phyloP scores from a whole-genome alignment of 768 basidiomycete species.

The Chlorophyllum brunneum region DNA sequence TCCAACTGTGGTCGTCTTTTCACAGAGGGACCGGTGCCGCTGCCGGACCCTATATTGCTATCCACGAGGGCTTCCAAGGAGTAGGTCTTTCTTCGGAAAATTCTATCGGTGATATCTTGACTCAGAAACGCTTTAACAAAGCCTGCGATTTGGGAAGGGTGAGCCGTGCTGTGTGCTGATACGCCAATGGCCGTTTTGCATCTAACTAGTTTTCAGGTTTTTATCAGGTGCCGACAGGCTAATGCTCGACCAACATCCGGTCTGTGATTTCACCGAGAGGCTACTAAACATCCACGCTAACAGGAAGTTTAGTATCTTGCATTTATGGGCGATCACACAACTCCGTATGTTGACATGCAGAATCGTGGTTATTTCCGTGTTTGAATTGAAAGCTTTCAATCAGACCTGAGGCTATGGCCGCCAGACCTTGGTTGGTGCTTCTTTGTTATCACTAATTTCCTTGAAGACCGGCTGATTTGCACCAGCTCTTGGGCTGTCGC shows the following conservation, averaged over 20 bases:
- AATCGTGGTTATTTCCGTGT: constrained; percentile 11
- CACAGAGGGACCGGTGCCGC: constrained; percentile 65
- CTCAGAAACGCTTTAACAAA: constrained; percentile 18
- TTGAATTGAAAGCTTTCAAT: constrained; percentile 13
- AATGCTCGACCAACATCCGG: constrained; percentile 72
- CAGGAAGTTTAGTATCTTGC: constrained; percentile 36
- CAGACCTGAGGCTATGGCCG: constrained; percentile 36
- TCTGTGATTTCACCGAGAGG: constrained; percentile 36
- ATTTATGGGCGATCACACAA: constrained; percentile 34
- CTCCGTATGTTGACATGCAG: constrained; percentile 30
- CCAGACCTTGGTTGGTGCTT: constrained; percentile 39
- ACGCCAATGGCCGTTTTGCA: background rate
- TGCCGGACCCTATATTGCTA: constrained; percentile 46
- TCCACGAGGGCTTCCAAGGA: constrained; percentile 68
- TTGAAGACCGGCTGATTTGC: constrained; percentile 20
- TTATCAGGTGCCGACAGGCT: constrained; percentile 73
- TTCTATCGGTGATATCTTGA: background rate
- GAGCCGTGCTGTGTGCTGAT: background rate
- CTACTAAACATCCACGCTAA: constrained; percentile 14
- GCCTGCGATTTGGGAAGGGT: constrained; percentile 45
- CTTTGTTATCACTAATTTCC: constrained; percentile 10
- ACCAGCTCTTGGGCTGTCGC: constrained; percentile 44
- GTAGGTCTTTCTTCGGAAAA: constrained; percentile 25
- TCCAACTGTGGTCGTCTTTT: constrained; percentile 5
- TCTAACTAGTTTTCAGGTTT: constrained; percentile 40